Base-by-base conservation (phyloP, 345 rosid genomes). In the Psidium guajava region DNA sequence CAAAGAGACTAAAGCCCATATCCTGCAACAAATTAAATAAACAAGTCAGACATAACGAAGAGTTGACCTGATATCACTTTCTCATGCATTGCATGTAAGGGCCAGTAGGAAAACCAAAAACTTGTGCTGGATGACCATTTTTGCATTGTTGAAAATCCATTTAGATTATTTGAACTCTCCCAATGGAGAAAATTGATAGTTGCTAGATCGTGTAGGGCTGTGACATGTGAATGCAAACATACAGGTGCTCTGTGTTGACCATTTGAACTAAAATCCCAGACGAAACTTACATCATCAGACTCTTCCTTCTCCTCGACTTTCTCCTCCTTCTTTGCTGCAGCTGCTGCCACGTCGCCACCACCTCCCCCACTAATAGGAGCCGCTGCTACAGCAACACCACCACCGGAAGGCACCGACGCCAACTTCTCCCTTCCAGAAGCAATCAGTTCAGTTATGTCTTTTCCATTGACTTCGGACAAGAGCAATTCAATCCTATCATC, bases 341-440 rank as follows among this genome's bases (percentile, higher is more conserved):
- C 89, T 22, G 94, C 93, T 0, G 93, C 93, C 0, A 92, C 91
- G 2, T 91, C 90, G 0, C 87, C 86, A 50, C 90, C 92, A 20
- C 84, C 89, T 11, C 86, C 92, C 1, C 89, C 90, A 16, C 90
- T 91, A 55, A 90, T 73, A 25, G 91, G 87, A 53, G 93, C 81
- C 6, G 90, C 88, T 25, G 91, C 86, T 3, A 86, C 89, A 36
- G 87, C 94, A 77, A 88, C 94, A 82, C 88, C 96, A 84, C 96
- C 96, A 22, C 94, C 96, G 1, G 89, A 86, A 6, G 98, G 98
- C 0, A 95, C 96, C 2, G 96, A 93, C 61, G 98, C 95, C 84
- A 95, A 81, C 91, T 96, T 96, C 91, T 95, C 98, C 91, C 95
- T 88, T 27, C 99, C 99, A 11, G 94, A 85, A 36, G 96, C 99